Conservation (phyloP, 2,329 filamentous ascomycete genomes). For the Saccharata proteae region DNA sequence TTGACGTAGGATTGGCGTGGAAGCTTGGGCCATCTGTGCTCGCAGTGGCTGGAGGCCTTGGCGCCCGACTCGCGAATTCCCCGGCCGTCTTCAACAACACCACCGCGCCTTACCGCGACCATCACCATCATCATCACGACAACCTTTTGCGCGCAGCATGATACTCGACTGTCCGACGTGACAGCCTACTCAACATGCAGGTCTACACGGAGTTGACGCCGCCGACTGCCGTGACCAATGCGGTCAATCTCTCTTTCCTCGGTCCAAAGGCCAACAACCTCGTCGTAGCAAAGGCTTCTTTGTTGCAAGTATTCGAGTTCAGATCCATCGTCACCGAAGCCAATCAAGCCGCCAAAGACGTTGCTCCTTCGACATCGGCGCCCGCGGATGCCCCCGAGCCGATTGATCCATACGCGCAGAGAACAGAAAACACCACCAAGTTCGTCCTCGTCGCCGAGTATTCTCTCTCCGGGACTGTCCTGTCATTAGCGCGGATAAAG, state of each 20-base stretch:
- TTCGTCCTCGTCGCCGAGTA: constrained; percentile 79
- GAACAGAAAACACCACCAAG: constrained; percentile 58
- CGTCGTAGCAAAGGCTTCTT: constrained; percentile 79
- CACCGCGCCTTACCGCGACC: not conserved
- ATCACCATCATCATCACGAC: no score
- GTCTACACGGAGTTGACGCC: constrained; percentile 93
- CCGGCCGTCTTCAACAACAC: no score
- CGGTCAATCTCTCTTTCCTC: constrained; percentile 65
- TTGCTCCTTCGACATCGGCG: constrained; percentile 40
- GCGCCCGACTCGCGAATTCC: no score
- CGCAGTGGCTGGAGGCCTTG: no score
- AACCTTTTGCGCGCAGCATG: no score
- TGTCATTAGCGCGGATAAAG: constrained; percentile 68
- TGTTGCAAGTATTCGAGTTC: constrained; percentile 81
- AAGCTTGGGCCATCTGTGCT: no score
- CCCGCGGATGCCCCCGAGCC: constrained; percentile 25
- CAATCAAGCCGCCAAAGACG: constrained; percentile 13
- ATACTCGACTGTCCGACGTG: constrained; percentile 1
- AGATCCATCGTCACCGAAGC: constrained; percentile 55
- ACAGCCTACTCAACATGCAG: constrained; percentile 54
- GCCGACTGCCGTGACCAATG: constrained; percentile 87
- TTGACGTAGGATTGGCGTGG: no score
- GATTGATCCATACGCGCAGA: constrained; percentile 25
- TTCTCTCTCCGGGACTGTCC: constrained; percentile 70
- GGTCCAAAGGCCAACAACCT: constrained; percentile 69